Evolutionary conservation across 1,284 basidiomycete genomes (phyloP).

Genomic region (Leccinum pallidistipes): DNA sequence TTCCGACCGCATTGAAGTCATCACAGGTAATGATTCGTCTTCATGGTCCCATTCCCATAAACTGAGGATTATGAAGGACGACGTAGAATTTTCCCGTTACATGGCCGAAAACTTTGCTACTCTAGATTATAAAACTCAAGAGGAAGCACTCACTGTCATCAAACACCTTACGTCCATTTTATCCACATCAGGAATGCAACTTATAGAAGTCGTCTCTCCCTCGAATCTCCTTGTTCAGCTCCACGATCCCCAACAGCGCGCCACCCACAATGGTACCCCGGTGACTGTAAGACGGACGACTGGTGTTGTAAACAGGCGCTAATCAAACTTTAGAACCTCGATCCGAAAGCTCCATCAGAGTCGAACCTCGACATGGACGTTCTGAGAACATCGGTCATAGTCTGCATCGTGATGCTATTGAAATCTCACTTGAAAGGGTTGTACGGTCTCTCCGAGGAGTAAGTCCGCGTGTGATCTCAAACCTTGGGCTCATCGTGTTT

Average conservation of each 20-base stretch:
- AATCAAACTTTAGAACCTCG: conserved; percentile 10
- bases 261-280: conserved; percentile 11
- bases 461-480: conserved; percentile 28
- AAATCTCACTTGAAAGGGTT: conserved; percentile 80
- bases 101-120: conserved; percentile 92
- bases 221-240: conserved; percentile 65
- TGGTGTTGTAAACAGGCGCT: not conserved
- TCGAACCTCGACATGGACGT: conserved; percentile 39
- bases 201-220: conserved; percentile 68
- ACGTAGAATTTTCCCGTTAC: conserved; percentile 83
- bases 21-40: conserved; percentile 41
- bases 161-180: conserved; percentile 79
- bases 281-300: conserved; percentile 10
- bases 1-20: conserved; percentile 44
- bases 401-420: conserved; percentile 80
- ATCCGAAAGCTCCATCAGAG: conserved; percentile 7
- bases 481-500: not conserved
- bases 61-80: conserved; percentile 50
- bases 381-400: conserved; percentile 68
- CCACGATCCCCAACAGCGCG: conserved; percentile 36
- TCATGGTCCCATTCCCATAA: not conserved
- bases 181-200: conserved; percentile 83
- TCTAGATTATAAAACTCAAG: conserved; percentile 92
- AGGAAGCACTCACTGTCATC: conserved; percentile 88
- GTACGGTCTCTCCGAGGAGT: conserved; percentile 89